Evolutionary conservation across 1,284 basidiomycete species (phyloP).

Genomic region (Ceraceosorus bombacis): DNA sequence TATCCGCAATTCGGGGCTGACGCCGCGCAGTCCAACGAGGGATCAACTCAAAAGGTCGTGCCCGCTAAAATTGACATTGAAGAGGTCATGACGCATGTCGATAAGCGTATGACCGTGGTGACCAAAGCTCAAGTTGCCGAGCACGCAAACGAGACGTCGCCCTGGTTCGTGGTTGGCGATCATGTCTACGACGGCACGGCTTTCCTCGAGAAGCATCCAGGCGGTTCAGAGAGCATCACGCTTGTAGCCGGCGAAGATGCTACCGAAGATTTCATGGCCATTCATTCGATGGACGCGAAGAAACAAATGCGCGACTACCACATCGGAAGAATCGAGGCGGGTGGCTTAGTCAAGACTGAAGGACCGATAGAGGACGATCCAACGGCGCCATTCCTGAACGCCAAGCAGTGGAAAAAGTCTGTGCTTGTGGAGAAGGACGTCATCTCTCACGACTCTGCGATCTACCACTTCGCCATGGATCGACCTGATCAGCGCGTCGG

Average conservation of each 20-base stretch:
- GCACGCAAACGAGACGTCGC: constrained; percentile 52
- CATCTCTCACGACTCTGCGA: constrained; percentile 55
- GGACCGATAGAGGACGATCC: constrained; percentile 20
- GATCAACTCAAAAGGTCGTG: background rate
- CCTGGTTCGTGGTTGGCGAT: constrained; percentile 61
- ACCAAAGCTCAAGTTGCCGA: constrained; percentile 54
- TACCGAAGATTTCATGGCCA: constrained; percentile 60
- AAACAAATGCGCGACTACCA: constrained; percentile 53
- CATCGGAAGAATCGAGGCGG: constrained; percentile 22
- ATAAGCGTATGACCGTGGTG: constrained; percentile 51
- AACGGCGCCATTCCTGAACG: constrained; percentile 52
- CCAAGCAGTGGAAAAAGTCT: constrained; percentile 56
- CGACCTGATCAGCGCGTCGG: constrained; percentile 54
- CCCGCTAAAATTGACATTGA: constrained; percentile 22
- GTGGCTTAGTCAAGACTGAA: constrained; percentile 25
- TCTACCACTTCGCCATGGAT: constrained; percentile 58
- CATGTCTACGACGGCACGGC: constrained; percentile 56
- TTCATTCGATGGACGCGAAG: constrained; percentile 56
- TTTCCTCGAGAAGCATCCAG: constrained; percentile 60
- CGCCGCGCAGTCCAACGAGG: background rate
- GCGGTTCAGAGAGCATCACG: constrained; percentile 59
- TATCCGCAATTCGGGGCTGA: constrained; percentile 50
- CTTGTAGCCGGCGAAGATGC: constrained; percentile 61
- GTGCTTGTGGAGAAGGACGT: constrained; percentile 51
- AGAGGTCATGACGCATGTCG: constrained; percentile 24